Evolutionary conservation across 805 yeast species (phyloP).

Genomic region (Metschnikowia proteae): DNA sequence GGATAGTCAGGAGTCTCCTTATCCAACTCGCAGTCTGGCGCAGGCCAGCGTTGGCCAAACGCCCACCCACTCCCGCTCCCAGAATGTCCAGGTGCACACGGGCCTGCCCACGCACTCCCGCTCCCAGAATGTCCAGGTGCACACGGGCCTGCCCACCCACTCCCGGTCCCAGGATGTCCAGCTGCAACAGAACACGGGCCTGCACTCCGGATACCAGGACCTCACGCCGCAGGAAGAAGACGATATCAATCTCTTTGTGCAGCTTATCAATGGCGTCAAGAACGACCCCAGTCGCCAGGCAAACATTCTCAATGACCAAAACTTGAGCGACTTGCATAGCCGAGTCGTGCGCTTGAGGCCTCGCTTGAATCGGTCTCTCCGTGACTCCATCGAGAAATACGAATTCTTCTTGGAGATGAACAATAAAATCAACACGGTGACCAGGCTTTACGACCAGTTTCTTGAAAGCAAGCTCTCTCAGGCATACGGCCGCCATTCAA

Average conservation of each 20-base stretch:
- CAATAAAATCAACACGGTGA: constrained; percentile 70
- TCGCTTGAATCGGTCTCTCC: constrained; percentile 58
- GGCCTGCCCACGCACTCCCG: not conserved
- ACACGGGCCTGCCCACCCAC: no score
- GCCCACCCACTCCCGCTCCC: no score
- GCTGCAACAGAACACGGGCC: not conserved
- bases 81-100: not conserved
- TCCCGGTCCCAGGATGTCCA: no score
- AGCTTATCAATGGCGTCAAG: constrained; percentile 54
- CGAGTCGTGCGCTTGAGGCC: constrained; percentile 63
- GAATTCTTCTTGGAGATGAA: constrained; percentile 69
- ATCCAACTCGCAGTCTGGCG: no score
- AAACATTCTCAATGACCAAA: constrained; percentile 42
- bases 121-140: no score
- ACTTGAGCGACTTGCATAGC: constrained; percentile 54
- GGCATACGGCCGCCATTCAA: constrained; percentile 33
- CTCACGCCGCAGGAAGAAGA: constrained; percentile 65
- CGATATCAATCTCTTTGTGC: constrained; percentile 62
- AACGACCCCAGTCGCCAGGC: constrained; percentile 42
- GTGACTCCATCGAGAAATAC: constrained; percentile 56
- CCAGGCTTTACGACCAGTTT: constrained; percentile 70
- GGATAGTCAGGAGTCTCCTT: not conserved
- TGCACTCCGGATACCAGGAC: constrained; percentile 20
- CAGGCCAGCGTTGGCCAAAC: no score
- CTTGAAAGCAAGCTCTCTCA: constrained; percentile 49